Evolutionary conservation across 768 basidiomycete species (phyloP), one percentile per base, ranked within the genome.

Genomic region (Suillus plorans): DNA sequence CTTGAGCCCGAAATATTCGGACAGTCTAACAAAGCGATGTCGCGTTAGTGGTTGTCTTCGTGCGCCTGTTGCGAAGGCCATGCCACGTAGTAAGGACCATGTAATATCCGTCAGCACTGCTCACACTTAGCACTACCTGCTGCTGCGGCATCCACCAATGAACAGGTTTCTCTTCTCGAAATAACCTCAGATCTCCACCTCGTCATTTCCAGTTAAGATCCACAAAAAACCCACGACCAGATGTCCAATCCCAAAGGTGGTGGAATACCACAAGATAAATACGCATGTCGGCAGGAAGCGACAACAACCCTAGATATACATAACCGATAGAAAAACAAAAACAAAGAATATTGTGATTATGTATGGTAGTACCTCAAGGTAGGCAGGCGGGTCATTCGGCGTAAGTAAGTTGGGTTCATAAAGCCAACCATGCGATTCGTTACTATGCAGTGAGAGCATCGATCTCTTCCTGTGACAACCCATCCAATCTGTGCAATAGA

Each of bases 401-500:
- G 10, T 42, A 10, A 41, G 18, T 42, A 10, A 41, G 36, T 37
- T 41, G 41, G 28, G 10, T 10, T 18, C 5, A 25, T 13, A 39
- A 41, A 20, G 37, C 31, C 56, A 28, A n/a, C 18, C 22, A 39
- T 9, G 6, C 28, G 16, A 34, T 20, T 59, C 36, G 39, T 62
- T 28, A 34, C 53, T 62, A 66, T 60, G 75, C 73, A 39, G 75
- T 76, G 67, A 96, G 81, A 37, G 76, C 81, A 28, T 93, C 89
- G 13, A 98, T 89, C 66, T 97, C 90, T 56, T 88, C 86, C 67
- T 91, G 79, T 1, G 93, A 85, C 57, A 99, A 77, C 1, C 94
- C 97, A 47, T 97, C 91, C 62, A 99, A 80, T 62, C 97, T 85
- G 66, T 86, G 88, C 9, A 99, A 78, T n/a, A 99, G 85, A 77